A percentile compares a stretch with the other conserved stretches of the same genome.
Evolutionary conservation across 371 early-diverging fungal species (phyloP).

Genomic region (Mortierella sp.): DNA sequence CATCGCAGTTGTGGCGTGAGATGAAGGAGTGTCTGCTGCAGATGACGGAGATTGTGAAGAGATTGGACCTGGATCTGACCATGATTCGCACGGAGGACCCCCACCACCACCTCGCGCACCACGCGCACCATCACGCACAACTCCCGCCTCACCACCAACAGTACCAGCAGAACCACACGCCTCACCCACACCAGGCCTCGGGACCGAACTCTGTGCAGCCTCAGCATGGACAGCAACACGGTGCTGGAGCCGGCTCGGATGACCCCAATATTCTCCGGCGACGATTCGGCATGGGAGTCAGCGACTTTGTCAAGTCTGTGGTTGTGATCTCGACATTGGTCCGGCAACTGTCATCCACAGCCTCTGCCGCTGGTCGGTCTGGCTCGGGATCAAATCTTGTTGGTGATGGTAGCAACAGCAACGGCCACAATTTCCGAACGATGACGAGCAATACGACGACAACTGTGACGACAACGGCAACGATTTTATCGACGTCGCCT

Average conservation of each 20-base stretch:
- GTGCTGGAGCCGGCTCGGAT: slow-evolving; percentile 14
- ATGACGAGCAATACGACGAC: not conserved
- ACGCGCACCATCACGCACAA: slow-evolving; percentile 22
- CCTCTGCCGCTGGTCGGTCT: not conserved
- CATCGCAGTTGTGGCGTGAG: slow-evolving; percentile 46
- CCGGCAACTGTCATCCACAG: slow-evolving; percentile 32
- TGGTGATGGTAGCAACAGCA: not conserved
- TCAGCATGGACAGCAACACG: slow-evolving; percentile 25
- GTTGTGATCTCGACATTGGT: slow-evolving; percentile 47
- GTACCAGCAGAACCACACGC: slow-evolving; percentile 19
- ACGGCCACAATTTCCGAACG: not conserved
- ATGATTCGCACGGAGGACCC: slow-evolving; percentile 48
- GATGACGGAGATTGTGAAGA: slow-evolving; percentile 56
- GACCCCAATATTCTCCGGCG: slow-evolving; percentile 32
- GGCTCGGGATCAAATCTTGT: not conserved
- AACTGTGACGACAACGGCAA: slow-evolving; percentile 10
- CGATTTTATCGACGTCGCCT: slow-evolving; percentile 10
- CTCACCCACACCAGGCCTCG: slow-evolving; percentile 26
- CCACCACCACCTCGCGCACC: slow-evolving; percentile 9
- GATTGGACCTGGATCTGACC: slow-evolving; percentile 44
- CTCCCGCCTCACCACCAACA: slow-evolving; percentile 17
- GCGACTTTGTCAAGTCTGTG: slow-evolving; percentile 50
- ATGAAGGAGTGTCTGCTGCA: slow-evolving; percentile 49
- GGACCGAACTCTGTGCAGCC: not conserved
- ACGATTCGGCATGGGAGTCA: slow-evolving; percentile 48